These are phyloP conservation scores for Fusarium devonianum DNA, from an alignment of 2,329 filamentous ascomycete species.

Conservation along the genomic window DNA sequence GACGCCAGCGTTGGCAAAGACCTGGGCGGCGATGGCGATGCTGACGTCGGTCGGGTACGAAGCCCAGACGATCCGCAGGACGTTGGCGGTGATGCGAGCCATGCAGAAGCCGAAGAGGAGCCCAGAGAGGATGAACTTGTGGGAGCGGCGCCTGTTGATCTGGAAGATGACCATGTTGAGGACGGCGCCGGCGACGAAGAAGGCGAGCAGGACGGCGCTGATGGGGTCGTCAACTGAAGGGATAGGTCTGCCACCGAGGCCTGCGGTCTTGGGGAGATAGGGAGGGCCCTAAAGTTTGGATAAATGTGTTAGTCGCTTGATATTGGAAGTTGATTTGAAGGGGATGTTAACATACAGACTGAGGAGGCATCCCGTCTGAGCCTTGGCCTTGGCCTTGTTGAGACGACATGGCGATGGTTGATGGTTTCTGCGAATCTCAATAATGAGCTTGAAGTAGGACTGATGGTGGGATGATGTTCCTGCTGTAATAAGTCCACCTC, in stretches of 20 bases:
- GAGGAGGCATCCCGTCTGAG: slow-evolving; percentile 14
- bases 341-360: slow-evolving; percentile 19
- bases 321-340: neutral
- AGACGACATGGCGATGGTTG: slow-evolving; percentile 31
- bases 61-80: slow-evolving; percentile 62
- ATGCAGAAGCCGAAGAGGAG: slow-evolving; percentile 67
- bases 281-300: slow-evolving; percentile 46
- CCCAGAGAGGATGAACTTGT: slow-evolving; percentile 67
- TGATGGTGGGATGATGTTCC: neutral
- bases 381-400: slow-evolving; percentile 10
- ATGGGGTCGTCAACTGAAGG: slow-evolving; percentile 69
- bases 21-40: slow-evolving; percentile 65
- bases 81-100: slow-evolving; percentile 59
- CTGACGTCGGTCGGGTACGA: slow-evolving; percentile 48
- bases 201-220: slow-evolving; percentile 65
- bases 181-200: slow-evolving; percentile 63
- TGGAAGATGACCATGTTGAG: slow-evolving; percentile 66
- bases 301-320: slow-evolving; percentile 1
- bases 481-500: neutral
- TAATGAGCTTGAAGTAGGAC: neutral
- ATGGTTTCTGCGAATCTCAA: neutral
- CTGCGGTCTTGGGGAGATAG: slow-evolving; percentile 53
- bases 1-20: slow-evolving; percentile 78
- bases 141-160: slow-evolving; percentile 55
- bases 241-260: slow-evolving; percentile 65